phyloP scores from a whole-genome alignment of 352 stramenopile species.

The Pythium phragmiticola region DNA sequence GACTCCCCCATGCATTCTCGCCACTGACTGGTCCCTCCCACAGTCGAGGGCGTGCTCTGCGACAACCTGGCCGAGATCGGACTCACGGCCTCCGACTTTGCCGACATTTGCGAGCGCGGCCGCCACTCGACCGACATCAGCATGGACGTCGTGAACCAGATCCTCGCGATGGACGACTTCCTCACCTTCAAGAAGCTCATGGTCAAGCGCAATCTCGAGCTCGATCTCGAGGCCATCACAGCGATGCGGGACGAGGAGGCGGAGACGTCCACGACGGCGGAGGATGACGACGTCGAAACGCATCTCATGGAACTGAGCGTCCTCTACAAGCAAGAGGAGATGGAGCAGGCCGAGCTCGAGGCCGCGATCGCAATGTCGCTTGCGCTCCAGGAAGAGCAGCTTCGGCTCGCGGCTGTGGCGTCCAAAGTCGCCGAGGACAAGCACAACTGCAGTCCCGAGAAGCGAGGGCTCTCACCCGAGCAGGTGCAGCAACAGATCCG shows the following conservation, averaged over 20 bases:
- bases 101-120: slow-evolving; percentile 73
- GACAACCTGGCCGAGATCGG: slow-evolving; percentile 85
- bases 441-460: slow-evolving; percentile 32
- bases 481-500: slow-evolving; percentile 56
- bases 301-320: slow-evolving; percentile 86
- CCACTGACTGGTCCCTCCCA: background rate
- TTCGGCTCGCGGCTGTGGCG: slow-evolving; percentile 50
- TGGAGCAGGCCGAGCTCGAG: slow-evolving; percentile 82
- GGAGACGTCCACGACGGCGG: slow-evolving; percentile 3
- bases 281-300: slow-evolving; percentile 36
- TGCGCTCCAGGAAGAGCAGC: slow-evolving; percentile 66
- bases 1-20: background rate
- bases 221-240: slow-evolving; percentile 88
- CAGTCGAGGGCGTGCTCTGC: slow-evolving; percentile 75
- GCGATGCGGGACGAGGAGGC: slow-evolving; percentile 62
- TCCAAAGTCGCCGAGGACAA: slow-evolving; percentile 70
- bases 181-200: slow-evolving; percentile 92
- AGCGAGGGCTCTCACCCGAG: slow-evolving; percentile 42
- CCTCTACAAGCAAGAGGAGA: slow-evolving; percentile 85
- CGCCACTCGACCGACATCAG: slow-evolving; percentile 61
- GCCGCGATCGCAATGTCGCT: slow-evolving; percentile 76
- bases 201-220: slow-evolving; percentile 89
- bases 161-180: slow-evolving; percentile 90
- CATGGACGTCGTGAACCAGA: slow-evolving; percentile 81
- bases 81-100: slow-evolving; percentile 80